Conservation (phyloP, 2,329 filamentous ascomycete genomes). For the Amphichorda felina region DNA sequence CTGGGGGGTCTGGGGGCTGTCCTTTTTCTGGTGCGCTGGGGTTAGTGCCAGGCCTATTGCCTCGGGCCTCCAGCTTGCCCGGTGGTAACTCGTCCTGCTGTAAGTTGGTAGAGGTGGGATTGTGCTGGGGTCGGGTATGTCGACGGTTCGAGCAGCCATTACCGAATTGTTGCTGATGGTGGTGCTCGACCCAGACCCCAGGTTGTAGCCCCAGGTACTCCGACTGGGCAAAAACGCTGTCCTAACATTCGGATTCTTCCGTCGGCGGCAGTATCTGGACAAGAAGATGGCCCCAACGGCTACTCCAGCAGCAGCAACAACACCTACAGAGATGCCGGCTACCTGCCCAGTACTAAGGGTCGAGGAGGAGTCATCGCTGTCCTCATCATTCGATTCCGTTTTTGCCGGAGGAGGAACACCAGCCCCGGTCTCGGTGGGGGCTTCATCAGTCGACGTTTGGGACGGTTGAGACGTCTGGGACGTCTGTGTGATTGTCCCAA, state of each 20-base stretch:
- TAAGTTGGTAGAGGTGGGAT: slow-evolving; percentile 12
- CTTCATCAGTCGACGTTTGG: slow-evolving; percentile 4
- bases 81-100: slow-evolving; percentile 6
- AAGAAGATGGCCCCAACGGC: slow-evolving; percentile 34
- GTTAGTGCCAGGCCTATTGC: slow-evolving; percentile 3
- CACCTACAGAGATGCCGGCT: slow-evolving; percentile 45
- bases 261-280: slow-evolving; percentile 26
- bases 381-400: background rate
- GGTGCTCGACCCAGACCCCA: background rate
- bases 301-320: slow-evolving; percentile 34
- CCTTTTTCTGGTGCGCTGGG: slow-evolving; percentile 1
- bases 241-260: slow-evolving; percentile 22
- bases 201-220: slow-evolving; percentile 2
- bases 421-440: background rate
- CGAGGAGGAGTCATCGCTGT: slow-evolving; percentile 5
- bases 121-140: slow-evolving; percentile 1
- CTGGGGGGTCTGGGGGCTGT: background rate
- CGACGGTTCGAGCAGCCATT: background rate
- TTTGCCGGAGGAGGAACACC: background rate
- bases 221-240: slow-evolving; percentile 21
- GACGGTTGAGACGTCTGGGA: background rate
- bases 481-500: background rate
- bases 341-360: slow-evolving; percentile 31
- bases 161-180: background rate
- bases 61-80: slow-evolving; percentile 13